Conservation (phyloP, 495 filamentous ascomycete species). For the Lepidopterella palustris region DNA sequence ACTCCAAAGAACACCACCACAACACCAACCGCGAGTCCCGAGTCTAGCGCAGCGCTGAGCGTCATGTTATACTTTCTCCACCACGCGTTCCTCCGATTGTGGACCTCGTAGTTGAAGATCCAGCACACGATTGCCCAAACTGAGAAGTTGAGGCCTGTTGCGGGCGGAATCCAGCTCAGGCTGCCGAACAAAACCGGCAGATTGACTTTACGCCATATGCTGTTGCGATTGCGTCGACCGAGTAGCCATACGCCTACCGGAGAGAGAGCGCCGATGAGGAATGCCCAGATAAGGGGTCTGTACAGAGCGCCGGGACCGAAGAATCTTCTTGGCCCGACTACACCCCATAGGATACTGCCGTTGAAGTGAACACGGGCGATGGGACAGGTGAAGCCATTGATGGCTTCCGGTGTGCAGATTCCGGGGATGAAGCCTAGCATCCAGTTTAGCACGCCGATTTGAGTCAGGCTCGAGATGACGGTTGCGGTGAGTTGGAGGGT, state of each 20-base stretch:
- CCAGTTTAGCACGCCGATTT: slow-evolving; percentile 81
- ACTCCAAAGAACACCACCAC: slow-evolving; percentile 79
- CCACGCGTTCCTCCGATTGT: slow-evolving; percentile 60
- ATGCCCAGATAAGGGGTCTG: slow-evolving; percentile 65
- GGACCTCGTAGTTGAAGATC: slow-evolving; percentile 70
- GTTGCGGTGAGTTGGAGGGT: slow-evolving; percentile 75
- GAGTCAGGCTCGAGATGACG: slow-evolving; percentile 67
- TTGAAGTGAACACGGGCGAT: slow-evolving; percentile 87
- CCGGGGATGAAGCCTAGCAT: slow-evolving; percentile 72
- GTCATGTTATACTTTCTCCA: slow-evolving; percentile 91
- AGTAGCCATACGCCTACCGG: slow-evolving; percentile 63
- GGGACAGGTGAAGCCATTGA: slow-evolving; percentile 83
- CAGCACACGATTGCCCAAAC: slow-evolving; percentile 79
- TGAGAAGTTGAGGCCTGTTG: slow-evolving; percentile 76
- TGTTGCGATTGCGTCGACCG: slow-evolving; percentile 40
- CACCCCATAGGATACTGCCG: slow-evolving; percentile 82
- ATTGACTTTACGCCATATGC: slow-evolving; percentile 58
- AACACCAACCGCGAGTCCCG: slow-evolving; percentile 69
- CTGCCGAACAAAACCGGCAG: slow-evolving; percentile 67
- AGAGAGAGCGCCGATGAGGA: slow-evolving; percentile 62
- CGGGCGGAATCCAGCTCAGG: slow-evolving; percentile 75
- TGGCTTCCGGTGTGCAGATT: slow-evolving; percentile 68
- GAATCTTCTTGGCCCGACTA: slow-evolving; percentile 70
- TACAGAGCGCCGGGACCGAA: slow-evolving; percentile 71
- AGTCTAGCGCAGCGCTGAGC: slow-evolving; percentile 73